Evolutionary conservation across 225 moss, liverwort and hornwort genomes (phyloP), one percentile per base, ranked within the genome.

Genomic region (Takakia lepidozioides): DNA sequence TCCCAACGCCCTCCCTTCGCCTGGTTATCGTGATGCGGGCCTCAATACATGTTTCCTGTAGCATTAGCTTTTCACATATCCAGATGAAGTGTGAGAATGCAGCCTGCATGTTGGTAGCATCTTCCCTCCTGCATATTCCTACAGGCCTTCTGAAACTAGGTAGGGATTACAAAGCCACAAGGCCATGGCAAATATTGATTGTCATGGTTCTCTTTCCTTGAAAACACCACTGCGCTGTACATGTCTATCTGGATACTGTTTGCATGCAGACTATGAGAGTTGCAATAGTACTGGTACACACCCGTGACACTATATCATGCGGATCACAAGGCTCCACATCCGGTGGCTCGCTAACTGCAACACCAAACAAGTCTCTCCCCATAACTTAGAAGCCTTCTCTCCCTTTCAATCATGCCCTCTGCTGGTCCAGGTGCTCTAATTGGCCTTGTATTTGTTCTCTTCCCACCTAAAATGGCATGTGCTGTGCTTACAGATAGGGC

Each of bases 1-100:
- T 57, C 50, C 56, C 51, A 11, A 43, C 48, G 23, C 32, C 46
- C 14, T 62, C 69, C 52, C 62, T 27, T 14, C 20, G 18, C 47
- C 63, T 62, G 1, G 48, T 1, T 22, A 48, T 27, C 27, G 56
- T 19, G 25, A 62, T 61, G 2, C 10, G 41, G 36, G 65, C 65
- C 49, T 78, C 73, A 55, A 78, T 63, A 35, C 70, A 62, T 7
- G 73, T 62, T 10, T 78, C 78, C 49, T 73, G 78, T 62, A 73
- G 78, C 50, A 78, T 78, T 40, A 78, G 59, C 78, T 78, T 55
- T 52, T 15, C 24, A 9, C 45, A 41, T 25, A 46, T n/a, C 22
- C 45, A 23, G 23, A 25, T 22, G 14, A 10, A 25, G 22, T 0
- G 25, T 7, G 14, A 21, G 9, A 11, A 21, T 21, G 25, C 20